A percentile compares a stretch with the other conserved stretches of the same genome.
Evolutionary conservation across 495 filamentous ascomycete genomes (phyloP).

Genomic region (Cenococcum geophilum): DNA sequence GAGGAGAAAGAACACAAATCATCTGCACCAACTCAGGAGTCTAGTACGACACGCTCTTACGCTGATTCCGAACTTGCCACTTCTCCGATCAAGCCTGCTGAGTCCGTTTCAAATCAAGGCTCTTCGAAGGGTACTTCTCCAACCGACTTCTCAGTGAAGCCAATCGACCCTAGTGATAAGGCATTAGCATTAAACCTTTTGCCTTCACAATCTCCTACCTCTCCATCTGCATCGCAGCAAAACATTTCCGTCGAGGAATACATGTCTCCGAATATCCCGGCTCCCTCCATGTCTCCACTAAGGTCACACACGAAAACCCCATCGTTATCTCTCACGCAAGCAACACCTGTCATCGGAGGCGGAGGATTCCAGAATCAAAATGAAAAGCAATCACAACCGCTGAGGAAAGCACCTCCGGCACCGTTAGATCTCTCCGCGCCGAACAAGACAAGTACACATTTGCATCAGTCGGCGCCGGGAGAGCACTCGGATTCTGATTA

Average conservation of each 20-base stretch:
- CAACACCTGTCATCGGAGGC: slow-evolving; percentile 31
- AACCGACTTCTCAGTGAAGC: slow-evolving; percentile 27
- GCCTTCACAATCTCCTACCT: slow-evolving; percentile 8
- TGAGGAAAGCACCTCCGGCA: slow-evolving; percentile 72
- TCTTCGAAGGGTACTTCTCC: slow-evolving; percentile 21
- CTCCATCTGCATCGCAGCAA: neutral
- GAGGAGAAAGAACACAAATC: slow-evolving; percentile 19
- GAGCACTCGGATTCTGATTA: slow-evolving; percentile 77
- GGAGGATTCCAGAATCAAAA: slow-evolving; percentile 25
- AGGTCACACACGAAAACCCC: slow-evolving; percentile 16
- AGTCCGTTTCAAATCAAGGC: slow-evolving; percentile 19
- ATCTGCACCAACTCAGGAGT: slow-evolving; percentile 25
- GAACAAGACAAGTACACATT: slow-evolving; percentile 38
- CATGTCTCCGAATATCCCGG: neutral
- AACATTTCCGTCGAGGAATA: neutral
- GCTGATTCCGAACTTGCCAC: slow-evolving; percentile 18
- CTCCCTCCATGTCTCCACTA: neutral
- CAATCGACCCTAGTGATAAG: slow-evolving; percentile 10
- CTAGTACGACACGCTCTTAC: slow-evolving; percentile 11
- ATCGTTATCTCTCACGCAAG: slow-evolving; percentile 31
- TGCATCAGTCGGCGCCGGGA: slow-evolving; percentile 46
- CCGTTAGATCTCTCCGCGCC: slow-evolving; percentile 64
- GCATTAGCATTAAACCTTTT: slow-evolving; percentile 16
- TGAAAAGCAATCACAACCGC: slow-evolving; percentile 25
- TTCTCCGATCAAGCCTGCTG: slow-evolving; percentile 24